Base-by-base conservation (phyloP, 2,329 filamentous ascomycete genomes). In the Sclerotinia trifoliorum region DNA sequence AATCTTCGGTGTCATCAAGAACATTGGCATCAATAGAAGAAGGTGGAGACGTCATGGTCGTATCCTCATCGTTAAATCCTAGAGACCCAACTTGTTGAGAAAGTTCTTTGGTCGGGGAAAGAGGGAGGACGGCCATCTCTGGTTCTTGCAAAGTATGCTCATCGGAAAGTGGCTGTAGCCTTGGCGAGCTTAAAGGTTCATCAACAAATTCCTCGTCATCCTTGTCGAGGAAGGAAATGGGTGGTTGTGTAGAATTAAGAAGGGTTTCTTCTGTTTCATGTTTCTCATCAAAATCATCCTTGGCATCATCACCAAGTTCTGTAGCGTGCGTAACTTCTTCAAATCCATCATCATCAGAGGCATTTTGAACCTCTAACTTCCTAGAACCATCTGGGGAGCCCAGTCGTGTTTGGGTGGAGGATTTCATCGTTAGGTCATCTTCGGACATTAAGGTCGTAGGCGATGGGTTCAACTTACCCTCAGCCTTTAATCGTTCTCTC, bases 301-400 rank as follows among this genome's bases (percentile, higher is more conserved):
- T 90, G 2, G 85, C 86, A 63, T 92, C 89, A 70, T 94, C 91
- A 24, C 86, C 87, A 74, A 93, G 85, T 69, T 93, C 90, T 42
- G 88, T 89, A 57, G 82, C 82, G 60, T 86, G 84, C 46, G 85
- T 85, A 13, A 98, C 94, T 79, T 97, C 93, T 78, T 99, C 95
- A 75, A 97, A 98, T 0, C 92, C 92, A 77, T 98, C 95, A 71
- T 95, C 92, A 72, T 95, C 92, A 17, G 90, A 90, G 21, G 87
- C 88, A 75, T 95, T 96, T 65, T 90, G 91, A 19, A 94, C 87
- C 73, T 94, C 92, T 1, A 94, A 82, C 58, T 84, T 85, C 65
- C 91, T 90, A 63, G 87, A 84, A 68, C 88, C 87, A 71, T 93
- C 91, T 0, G 85, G 82, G 4, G 86, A 86, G 4, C 79, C 80